Evolutionary conservation across 192 early-diverging fungal species (phyloP).

Genomic region (Coemansia sp.): DNA sequence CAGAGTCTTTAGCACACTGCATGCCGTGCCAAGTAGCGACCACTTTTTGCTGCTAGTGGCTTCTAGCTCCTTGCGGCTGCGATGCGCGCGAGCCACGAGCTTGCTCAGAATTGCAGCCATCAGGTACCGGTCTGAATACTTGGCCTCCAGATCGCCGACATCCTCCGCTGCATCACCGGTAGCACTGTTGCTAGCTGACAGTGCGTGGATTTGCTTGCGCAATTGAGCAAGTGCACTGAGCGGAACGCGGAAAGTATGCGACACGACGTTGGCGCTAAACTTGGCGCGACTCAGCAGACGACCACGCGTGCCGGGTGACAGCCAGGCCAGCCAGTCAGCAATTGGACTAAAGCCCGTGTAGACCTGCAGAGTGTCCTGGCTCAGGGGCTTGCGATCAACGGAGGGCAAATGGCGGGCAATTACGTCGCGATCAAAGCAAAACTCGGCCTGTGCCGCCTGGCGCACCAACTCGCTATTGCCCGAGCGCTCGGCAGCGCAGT

Average conservation of each 20-base stretch:
- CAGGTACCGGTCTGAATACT: conserved; percentile 11
- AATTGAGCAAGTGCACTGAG: conserved; percentile 5
- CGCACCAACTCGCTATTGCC: not conserved
- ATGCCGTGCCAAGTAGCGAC: not conserved
- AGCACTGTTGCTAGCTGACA: not conserved
- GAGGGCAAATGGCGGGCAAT: conserved; percentile 23
- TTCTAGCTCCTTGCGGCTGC: conserved; percentile 9
- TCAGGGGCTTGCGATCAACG: conserved; percentile 21
- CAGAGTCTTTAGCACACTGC: not conserved
- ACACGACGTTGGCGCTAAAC: conserved; percentile 16
- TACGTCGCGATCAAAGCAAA: conserved; percentile 35
- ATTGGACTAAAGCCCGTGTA: conserved; percentile 26
- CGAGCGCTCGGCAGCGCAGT: conserved; percentile 11
- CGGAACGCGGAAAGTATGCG: conserved; percentile 35
- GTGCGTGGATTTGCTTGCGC: conserved; percentile 5
- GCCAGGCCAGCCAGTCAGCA: conserved; percentile 44
- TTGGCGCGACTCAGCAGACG: conserved; percentile 23
- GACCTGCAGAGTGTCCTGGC: conserved; percentile 7
- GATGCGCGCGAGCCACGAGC: conserved; percentile 34
- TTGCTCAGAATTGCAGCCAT: conserved; percentile 40
- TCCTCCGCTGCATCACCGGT: too few relatives aligned
- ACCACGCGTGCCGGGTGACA: conserved; percentile 36
- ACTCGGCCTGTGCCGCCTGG: not conserved
- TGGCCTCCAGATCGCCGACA: not conserved
- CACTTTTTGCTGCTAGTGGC: not conserved